phyloP scores from a whole-genome alignment of 164 flowering plant genomes.

The Dillenia turbinata region DNA sequence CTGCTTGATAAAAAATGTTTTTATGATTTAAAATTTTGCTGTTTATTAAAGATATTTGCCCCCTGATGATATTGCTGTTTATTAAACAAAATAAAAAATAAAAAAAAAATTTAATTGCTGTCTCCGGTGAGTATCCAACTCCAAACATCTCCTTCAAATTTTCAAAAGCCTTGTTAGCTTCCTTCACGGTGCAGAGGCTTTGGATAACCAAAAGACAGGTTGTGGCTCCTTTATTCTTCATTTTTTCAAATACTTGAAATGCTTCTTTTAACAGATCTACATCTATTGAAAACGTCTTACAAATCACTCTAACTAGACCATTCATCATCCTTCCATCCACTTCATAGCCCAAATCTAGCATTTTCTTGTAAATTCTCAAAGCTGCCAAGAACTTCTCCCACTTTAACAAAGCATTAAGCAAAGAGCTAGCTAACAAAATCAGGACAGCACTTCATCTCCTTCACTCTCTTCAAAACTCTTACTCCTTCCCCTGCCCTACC shows the following conservation, averaged over 20 bases:
- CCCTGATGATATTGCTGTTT: no score
- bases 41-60: no score
- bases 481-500: constrained; percentile 71
- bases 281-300: constrained; percentile 53
- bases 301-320: constrained; percentile 48
- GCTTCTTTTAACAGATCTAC: constrained; percentile 34
- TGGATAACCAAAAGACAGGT: constrained; percentile 44
- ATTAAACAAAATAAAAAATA: no score
- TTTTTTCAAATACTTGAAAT: constrained; percentile 43
- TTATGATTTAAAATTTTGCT: no score
- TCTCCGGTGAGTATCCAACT: constrained; percentile 39
- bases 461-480: constrained; percentile 53
- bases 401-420: constrained; percentile 67
- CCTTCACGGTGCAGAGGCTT: constrained; percentile 43
- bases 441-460: constrained; percentile 44
- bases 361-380: constrained; percentile 44
- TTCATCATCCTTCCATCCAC: constrained; percentile 52
- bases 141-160: constrained; percentile 40
- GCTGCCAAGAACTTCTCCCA: constrained; percentile 54
- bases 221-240: constrained; percentile 24
- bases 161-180: constrained; percentile 33
- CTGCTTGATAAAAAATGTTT: no score
- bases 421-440: constrained; percentile 69
- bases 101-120: no score
- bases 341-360: constrained; percentile 41